Evolutionary conservation across 352 stramenopile species (phyloP).

Genomic region (Salisapilia sapeloensis): DNA sequence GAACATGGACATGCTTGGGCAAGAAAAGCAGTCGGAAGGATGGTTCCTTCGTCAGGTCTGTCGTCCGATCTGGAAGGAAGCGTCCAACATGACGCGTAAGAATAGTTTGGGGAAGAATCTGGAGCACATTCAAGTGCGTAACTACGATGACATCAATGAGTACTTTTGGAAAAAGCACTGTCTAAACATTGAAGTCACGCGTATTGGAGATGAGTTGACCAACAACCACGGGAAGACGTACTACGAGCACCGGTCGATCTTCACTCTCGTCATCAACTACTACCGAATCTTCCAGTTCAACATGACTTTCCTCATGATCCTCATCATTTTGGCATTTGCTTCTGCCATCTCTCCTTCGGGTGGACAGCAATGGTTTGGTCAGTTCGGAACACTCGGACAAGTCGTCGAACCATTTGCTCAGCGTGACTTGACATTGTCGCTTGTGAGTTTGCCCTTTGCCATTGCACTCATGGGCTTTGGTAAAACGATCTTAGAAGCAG

Average conservation of each 20-base stretch:
- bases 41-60: slow-evolving; percentile 45
- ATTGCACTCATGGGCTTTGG: slow-evolving; percentile 26
- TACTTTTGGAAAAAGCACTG: slow-evolving; percentile 67
- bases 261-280: slow-evolving; percentile 60
- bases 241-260: slow-evolving; percentile 61
- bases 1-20: slow-evolving; percentile 33
- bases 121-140: slow-evolving; percentile 48
- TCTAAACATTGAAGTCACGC: slow-evolving; percentile 26
- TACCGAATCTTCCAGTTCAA: slow-evolving; percentile 73
- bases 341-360: slow-evolving; percentile 38
- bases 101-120: slow-evolving; percentile 42
- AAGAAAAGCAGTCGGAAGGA: slow-evolving; percentile 18
- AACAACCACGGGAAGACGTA: slow-evolving; percentile 62
- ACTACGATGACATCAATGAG: slow-evolving; percentile 73
- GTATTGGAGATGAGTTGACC: slow-evolving; percentile 24
- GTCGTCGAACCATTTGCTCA: slow-evolving; percentile 28
- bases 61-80: slow-evolving; percentile 40
- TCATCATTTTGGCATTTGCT: slow-evolving; percentile 40
- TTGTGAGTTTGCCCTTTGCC: slow-evolving; percentile 28
- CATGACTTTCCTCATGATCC: slow-evolving; percentile 51
- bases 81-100: slow-evolving; percentile 43
- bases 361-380: slow-evolving; percentile 30
- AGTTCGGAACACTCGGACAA: slow-evolving; percentile 36
- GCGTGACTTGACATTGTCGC: slow-evolving; percentile 44
- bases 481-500: slow-evolving; percentile 42